Percentiles rank a stretch among this genome's conserved stretches.
Evolutionary conservation across 805 yeast species (phyloP).

Genomic region (Spathaspora arborariae): DNA sequence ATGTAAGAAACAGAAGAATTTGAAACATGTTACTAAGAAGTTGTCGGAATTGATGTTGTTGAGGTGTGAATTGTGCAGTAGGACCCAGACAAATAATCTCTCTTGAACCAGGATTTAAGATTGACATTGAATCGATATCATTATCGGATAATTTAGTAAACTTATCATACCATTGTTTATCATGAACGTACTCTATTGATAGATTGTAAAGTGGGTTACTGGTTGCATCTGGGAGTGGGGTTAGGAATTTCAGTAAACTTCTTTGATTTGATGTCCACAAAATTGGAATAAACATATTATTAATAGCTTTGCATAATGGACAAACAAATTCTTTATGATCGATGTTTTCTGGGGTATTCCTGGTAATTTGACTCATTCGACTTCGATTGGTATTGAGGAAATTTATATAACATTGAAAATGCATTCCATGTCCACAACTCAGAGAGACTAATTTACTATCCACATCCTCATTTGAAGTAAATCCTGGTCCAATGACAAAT

Average conservation of each 20-base stretch:
- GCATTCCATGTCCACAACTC: constrained; percentile 96
- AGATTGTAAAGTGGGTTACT: constrained; percentile 12
- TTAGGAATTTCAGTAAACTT: constrained; percentile 20
- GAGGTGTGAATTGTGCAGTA: constrained; percentile 3
- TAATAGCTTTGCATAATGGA: constrained; percentile 85
- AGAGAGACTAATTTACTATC: constrained; percentile 50
- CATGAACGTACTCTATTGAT: constrained; percentile 10
- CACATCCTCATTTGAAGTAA: constrained; percentile 38
- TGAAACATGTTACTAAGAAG: constrained; percentile 34
- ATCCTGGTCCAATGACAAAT: constrained; percentile 68
- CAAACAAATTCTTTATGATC: constrained; percentile 76
- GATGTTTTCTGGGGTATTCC: constrained; percentile 74
- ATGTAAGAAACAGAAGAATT: constrained; percentile 29
- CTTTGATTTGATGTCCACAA: constrained; percentile 51
- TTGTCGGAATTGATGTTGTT: constrained; percentile 23
- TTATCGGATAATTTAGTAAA: constrained; percentile 17
- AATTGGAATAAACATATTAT: constrained; percentile 79
- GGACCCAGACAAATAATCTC: constrained; percentile 23
- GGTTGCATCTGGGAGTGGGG: constrained; percentile 4
- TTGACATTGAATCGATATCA: constrained; percentile 22
- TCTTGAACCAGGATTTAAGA: constrained; percentile 22
- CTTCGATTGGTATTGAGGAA: constrained; percentile 54
- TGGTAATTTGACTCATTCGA: constrained; percentile 67
- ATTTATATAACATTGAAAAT: constrained; percentile 67
- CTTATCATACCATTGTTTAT: constrained; percentile 21